These are phyloP conservation scores for Pseudomassariella vexata DNA, from an alignment of 2,329 filamentous ascomycete genomes.

Conservation along the genomic window DNA sequence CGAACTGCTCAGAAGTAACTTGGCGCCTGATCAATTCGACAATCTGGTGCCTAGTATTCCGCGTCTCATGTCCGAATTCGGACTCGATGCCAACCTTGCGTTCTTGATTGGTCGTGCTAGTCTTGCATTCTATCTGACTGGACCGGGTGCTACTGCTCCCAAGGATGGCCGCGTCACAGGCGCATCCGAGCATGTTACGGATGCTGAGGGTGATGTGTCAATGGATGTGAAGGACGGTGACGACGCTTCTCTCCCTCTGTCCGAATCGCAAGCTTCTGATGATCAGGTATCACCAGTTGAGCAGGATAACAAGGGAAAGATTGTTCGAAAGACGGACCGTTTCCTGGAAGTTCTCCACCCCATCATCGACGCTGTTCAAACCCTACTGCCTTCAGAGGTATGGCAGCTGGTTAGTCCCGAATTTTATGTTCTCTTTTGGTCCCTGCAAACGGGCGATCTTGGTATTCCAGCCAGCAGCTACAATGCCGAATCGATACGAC, in stretches of 20 bases:
- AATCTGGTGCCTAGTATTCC: constrained; percentile 68
- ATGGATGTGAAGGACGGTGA: constrained; percentile 37
- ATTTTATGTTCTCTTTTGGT: constrained; percentile 91
- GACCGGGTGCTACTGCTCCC: constrained; percentile 26
- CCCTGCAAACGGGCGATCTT: constrained; percentile 76
- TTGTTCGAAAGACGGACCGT: constrained; percentile 35
- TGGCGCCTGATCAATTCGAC: constrained; percentile 73
- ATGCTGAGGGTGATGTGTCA: constrained; percentile 53
- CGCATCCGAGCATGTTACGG: constrained; percentile 23
- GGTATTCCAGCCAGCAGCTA: constrained; percentile 74
- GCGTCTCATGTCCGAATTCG: constrained; percentile 70
- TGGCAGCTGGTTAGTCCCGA: constrained; percentile 69
- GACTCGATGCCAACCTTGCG: constrained; percentile 72
- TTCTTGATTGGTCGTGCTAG: constrained; percentile 78
- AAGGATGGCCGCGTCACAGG: constrained; percentile 20
- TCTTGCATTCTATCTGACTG: constrained; percentile 59
- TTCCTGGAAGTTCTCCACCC: constrained; percentile 69
- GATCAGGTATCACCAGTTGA: constrained; percentile 25
- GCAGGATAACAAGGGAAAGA: constrained; percentile 18
- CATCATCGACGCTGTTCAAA: constrained; percentile 63
- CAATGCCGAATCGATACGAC: constrained; percentile 63
- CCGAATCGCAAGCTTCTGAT: constrained; percentile 14
- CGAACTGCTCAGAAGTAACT: constrained; percentile 77
- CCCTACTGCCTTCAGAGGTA: constrained; percentile 53
- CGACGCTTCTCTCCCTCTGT: constrained; percentile 12